Percentiles rank a stretch among this genome's conserved stretches.
phyloP scores from a whole-genome alignment of 352 stramenopile genomes.

The Phytophthora citricola region DNA sequence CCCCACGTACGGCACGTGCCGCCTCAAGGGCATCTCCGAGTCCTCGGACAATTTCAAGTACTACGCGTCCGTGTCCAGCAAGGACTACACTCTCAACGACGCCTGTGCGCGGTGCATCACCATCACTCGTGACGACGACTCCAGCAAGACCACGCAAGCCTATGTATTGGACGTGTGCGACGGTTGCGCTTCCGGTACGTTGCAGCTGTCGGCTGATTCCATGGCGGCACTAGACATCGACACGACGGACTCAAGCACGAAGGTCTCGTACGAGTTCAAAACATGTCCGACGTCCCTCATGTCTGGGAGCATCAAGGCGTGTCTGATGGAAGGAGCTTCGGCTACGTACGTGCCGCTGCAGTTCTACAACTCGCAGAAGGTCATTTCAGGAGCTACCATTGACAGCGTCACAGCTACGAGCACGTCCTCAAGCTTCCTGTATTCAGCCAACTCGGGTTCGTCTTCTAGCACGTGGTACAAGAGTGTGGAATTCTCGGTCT shows the following conservation, averaged over 20 bases:
- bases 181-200: slow-evolving; percentile 50
- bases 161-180: slow-evolving; percentile 80
- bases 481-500: slow-evolving; percentile 66
- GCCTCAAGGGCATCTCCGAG: slow-evolving; percentile 64
- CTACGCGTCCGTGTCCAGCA: slow-evolving; percentile 76
- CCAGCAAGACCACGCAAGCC: slow-evolving; percentile 53
- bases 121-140: slow-evolving; percentile 58
- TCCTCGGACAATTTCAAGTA: slow-evolving; percentile 74
- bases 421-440: slow-evolving; percentile 67
- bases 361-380: slow-evolving; percentile 83
- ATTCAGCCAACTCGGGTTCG: slow-evolving; percentile 58
- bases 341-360: slow-evolving; percentile 84
- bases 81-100: slow-evolving; percentile 59
- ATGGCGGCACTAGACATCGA: slow-evolving; percentile 56
- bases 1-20: slow-evolving; percentile 71
- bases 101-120: slow-evolving; percentile 82
- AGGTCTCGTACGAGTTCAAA: slow-evolving; percentile 67
- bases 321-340: slow-evolving; percentile 83
- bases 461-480: slow-evolving; percentile 62
- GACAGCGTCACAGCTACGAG: slow-evolving; percentile 56
- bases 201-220: slow-evolving; percentile 61
- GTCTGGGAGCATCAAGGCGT: slow-evolving; percentile 79
- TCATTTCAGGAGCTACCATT: slow-evolving; percentile 69
- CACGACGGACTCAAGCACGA: slow-evolving; percentile 47
- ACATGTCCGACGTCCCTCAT: slow-evolving; percentile 65